Evolutionary conservation across 73 alveolate species (phyloP).

Genomic region (Paramecium caudatum): DNA sequence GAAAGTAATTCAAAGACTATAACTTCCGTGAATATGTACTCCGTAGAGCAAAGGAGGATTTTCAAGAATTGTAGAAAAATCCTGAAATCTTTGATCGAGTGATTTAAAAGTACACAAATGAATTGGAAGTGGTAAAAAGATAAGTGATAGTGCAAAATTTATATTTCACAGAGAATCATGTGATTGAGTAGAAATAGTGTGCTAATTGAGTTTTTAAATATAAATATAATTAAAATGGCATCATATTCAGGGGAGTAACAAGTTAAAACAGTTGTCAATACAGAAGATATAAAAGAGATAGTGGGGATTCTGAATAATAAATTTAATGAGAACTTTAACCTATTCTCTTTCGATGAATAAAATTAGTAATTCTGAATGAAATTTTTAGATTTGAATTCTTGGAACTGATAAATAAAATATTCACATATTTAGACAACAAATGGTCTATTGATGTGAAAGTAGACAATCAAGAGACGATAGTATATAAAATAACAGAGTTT

Average conservation of each 20-base stretch:
- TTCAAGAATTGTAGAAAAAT: neutral
- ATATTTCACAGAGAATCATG: no score
- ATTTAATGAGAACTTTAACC: conserved; percentile 52
- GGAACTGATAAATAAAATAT: conserved; percentile 53
- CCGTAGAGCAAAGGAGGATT: neutral
- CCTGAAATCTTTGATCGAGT: neutral
- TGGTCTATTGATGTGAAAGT: conserved; percentile 50
- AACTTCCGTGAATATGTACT: neutral
- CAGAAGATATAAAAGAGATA: conserved; percentile 62
- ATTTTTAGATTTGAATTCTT: conserved; percentile 62
- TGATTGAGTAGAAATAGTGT: conserved; percentile 11
- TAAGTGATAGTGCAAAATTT: neutral
- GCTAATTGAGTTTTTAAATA: neutral
- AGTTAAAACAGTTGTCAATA: neutral
- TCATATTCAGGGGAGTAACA: conserved; percentile 20
- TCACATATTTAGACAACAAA: neutral
- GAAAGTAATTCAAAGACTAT: conserved; percentile 12
- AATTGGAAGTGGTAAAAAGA: neutral
- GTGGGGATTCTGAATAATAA: conserved; percentile 12
- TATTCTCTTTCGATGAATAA: conserved; percentile 49
- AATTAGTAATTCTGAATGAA: conserved; percentile 9
- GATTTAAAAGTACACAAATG: neutral
- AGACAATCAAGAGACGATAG: conserved; percentile 41
- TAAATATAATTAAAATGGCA: conserved; percentile 25
- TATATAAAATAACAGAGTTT: conserved; percentile 47